Conservation (phyloP, 164 flowering plant species). For the Annona cherimola region DNA sequence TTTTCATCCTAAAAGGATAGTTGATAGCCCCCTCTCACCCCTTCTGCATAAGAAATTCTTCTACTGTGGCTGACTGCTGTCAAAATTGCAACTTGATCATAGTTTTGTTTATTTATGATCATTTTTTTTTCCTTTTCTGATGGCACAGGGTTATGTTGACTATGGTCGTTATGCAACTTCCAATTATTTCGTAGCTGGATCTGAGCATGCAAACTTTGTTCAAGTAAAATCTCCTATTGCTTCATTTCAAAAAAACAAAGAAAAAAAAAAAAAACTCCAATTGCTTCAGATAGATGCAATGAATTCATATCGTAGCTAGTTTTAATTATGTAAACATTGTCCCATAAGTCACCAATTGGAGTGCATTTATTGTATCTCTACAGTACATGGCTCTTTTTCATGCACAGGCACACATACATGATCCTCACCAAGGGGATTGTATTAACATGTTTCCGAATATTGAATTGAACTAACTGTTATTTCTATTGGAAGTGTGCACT, state of each 20-base stretch:
- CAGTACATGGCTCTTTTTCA: neutral
- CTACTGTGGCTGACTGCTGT: neutral
- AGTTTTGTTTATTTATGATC: neutral
- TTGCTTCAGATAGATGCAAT: neutral
- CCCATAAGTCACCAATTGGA: neutral
- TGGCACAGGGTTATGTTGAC: slow-evolving; percentile 73
- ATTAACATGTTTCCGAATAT: neutral
- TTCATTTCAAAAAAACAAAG: too few relatives aligned
- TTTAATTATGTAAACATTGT: too few relatives aligned
- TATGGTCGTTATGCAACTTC: slow-evolving; percentile 68
- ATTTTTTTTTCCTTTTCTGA: neutral
- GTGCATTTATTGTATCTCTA: neutral
- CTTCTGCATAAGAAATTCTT: neutral
- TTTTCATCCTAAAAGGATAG: neutral
- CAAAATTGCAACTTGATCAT: neutral
- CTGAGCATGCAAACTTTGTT: slow-evolving; percentile 59
- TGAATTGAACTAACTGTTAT: too few relatives aligned
- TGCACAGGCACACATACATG: neutral
- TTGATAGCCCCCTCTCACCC: neutral
- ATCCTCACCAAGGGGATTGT: neutral
- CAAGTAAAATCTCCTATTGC: slow-evolving; percentile 47
- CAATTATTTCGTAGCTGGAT: slow-evolving; percentile 59
- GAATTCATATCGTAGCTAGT: neutral
- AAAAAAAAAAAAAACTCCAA: too few relatives aligned
- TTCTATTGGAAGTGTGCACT: neutral